phyloP scores from a whole-genome alignment of 176 grass and related monocot species.

The Sorghum bicolor region DNA sequence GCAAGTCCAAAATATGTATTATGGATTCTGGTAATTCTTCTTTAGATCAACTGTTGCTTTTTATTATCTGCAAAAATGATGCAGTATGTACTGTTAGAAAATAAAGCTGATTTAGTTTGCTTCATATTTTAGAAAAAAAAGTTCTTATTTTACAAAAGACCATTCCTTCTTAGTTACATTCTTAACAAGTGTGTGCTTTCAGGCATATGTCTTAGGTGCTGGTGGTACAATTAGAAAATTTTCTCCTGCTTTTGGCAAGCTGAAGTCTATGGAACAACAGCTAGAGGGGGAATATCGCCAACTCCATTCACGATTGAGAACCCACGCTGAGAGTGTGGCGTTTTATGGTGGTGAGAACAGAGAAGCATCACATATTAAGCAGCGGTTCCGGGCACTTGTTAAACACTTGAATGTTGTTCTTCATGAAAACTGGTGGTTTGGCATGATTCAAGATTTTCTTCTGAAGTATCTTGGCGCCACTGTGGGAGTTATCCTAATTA shows the following conservation, averaged over 20 bases:
- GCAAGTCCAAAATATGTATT: conserved; percentile 99
- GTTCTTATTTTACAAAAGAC: not conserved
- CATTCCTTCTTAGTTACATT: not conserved
- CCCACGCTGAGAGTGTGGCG: conserved; percentile 93
- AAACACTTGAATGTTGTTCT: conserved; percentile 80
- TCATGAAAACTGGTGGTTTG: conserved; percentile 99
- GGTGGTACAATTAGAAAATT: conserved; percentile 80
- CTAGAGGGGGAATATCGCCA: conserved; percentile 96
- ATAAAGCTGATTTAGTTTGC: not conserved
- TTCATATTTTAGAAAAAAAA: not conserved
- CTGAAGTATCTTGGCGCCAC: conserved; percentile 99
- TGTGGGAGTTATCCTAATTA: conserved; percentile 83
- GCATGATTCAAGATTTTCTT: conserved; percentile 99
- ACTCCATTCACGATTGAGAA: conserved; percentile 88
- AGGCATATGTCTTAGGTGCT: conserved; percentile 97
- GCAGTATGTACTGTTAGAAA: not conserved
- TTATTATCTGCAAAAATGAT: conserved; percentile 7
- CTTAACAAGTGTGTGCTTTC: conserved; percentile 30
- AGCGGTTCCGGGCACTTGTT: conserved; percentile 71
- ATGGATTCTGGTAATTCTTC: conserved; percentile 84
- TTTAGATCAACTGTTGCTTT: not conserved
- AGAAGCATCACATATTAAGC: conserved; percentile 83
- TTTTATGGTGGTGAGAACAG: conserved; percentile 91
- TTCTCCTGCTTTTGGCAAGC: conserved; percentile 87
- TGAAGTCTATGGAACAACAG: conserved; percentile 95